These are phyloP conservation scores for Lizonia empirigonia DNA, from an alignment of 2,329 filamentous ascomycete genomes.

Conservation along the genomic window DNA sequence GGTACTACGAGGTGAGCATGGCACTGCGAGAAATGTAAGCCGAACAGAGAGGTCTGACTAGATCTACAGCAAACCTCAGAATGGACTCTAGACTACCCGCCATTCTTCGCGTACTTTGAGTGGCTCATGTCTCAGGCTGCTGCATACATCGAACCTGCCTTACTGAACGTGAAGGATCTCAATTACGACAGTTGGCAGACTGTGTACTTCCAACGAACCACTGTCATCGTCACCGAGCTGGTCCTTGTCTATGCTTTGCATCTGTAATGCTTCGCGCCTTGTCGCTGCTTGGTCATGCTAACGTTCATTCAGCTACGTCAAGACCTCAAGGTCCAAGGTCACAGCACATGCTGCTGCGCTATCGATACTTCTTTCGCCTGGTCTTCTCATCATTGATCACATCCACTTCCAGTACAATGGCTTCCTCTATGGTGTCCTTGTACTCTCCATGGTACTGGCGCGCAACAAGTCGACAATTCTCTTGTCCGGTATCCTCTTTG, in stretches of 20 bases:
- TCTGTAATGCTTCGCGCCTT: constrained; percentile 56
- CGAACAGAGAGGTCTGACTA: constrained; percentile 18
- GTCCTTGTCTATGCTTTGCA: constrained; percentile 83
- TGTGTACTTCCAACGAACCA: constrained; percentile 88
- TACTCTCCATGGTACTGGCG: constrained; percentile 84
- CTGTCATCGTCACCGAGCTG: constrained; percentile 84
- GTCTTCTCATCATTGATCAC: constrained; percentile 95
- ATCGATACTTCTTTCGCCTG: constrained; percentile 88
- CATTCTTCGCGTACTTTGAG: constrained; percentile 97
- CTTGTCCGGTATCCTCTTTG: constrained; percentile 81
- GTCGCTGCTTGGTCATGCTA: constrained; percentile 12
- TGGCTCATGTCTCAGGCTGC: constrained; percentile 86
- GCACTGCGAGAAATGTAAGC: background rate
- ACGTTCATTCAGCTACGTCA: constrained; percentile 66
- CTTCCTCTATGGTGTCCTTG: constrained; percentile 87
- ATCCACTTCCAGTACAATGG: constrained; percentile 99
- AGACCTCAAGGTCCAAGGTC: constrained; percentile 73
- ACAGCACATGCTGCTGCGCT: constrained; percentile 85
- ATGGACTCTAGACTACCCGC: constrained; percentile 99
- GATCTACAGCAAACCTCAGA: constrained; percentile 77
- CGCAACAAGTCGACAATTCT: constrained; percentile 76
- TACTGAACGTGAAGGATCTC: constrained; percentile 81
- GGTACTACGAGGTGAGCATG: constrained; percentile 80
- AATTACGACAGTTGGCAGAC: constrained; percentile 92
- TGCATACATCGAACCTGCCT: constrained; percentile 74